A percentile compares a stretch with the other conserved stretches of the same genome.
These are phyloP conservation scores for Teratosphaeria nubilosa DNA, from an alignment of 2,329 filamentous ascomycete species.

Conservation along the genomic window DNA sequence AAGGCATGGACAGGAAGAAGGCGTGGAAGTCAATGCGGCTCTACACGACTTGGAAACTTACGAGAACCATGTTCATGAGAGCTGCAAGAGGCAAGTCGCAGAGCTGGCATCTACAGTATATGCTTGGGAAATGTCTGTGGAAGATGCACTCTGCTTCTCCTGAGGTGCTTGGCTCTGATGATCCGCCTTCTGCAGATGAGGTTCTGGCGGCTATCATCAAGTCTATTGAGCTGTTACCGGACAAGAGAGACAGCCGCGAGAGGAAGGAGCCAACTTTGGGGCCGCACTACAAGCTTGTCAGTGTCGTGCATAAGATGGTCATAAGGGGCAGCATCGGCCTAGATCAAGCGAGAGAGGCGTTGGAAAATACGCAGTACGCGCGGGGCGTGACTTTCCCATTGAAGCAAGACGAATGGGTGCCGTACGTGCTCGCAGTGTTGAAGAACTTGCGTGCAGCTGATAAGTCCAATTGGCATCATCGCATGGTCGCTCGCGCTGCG, in stretches of 20 bases:
- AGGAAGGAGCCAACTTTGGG: conserved; percentile 72
- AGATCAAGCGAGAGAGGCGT: conserved; percentile 38
- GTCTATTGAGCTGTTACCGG: conserved; percentile 51
- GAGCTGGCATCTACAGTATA: conserved; percentile 58
- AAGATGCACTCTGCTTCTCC: conserved; percentile 50
- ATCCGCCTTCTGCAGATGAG: conserved; percentile 28
- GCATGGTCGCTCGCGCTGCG: conserved; percentile 68
- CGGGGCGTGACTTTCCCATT: conserved; percentile 38
- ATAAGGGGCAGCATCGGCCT: conserved; percentile 32
- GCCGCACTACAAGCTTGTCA: conserved; percentile 84
- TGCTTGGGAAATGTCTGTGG: conserved; percentile 62
- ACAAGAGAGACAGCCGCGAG: conserved; percentile 43
- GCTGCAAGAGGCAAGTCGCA: conserved; percentile 50
- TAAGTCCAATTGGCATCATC: conserved; percentile 91
- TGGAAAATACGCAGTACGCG: conserved; percentile 46
- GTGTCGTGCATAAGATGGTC: conserved; percentile 73
- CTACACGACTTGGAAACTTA: conserved; percentile 56
- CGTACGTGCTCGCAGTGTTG: conserved; percentile 54
- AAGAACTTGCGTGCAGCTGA: conserved; percentile 57
- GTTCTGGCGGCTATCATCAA: conserved; percentile 49
- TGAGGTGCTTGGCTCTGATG: conserved; percentile 10
- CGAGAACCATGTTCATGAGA: conserved; percentile 49
- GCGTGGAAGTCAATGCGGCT: conserved; percentile 49
- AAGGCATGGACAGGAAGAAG: conserved; percentile 45
- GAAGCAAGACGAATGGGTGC: conserved; percentile 44